A percentile compares a stretch with the other conserved stretches of the same genome.
These are phyloP conservation scores for Berberis thunbergii DNA, from an alignment of 164 flowering plant species.

Conservation along the genomic window DNA sequence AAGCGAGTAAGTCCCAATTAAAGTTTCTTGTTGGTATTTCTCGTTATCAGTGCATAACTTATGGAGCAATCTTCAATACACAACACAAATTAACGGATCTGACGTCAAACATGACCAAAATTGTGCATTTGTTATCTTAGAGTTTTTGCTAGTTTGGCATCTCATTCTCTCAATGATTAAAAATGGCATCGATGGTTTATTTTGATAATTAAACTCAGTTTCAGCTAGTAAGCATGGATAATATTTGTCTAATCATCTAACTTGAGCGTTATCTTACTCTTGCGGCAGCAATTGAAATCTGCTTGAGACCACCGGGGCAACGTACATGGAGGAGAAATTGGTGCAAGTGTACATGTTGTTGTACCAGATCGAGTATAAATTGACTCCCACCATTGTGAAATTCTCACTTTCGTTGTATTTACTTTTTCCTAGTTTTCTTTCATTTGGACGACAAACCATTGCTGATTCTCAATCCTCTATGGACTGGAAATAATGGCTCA, in stretches of 20 bases:
- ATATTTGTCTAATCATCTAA: slow-evolving; percentile 1
- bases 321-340: slow-evolving; percentile 11
- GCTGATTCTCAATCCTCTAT: slow-evolving; percentile 23
- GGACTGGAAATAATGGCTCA: slow-evolving; percentile 18
- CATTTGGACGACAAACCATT: slow-evolving; percentile 15
- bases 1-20: slow-evolving; percentile 50
- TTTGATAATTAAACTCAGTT: no score
- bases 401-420: slow-evolving; percentile 4
- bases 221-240: background rate
- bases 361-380: slow-evolving; percentile 5
- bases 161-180: no score
- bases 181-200: no score
- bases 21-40: background rate
- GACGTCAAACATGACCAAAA: no score
- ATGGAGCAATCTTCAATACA: no score
- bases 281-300: slow-evolving; percentile 51
- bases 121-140: no score
- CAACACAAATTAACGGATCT: no score
- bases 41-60: no score
- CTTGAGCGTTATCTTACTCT: background rate
- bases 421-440: slow-evolving; percentile 11
- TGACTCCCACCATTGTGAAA: slow-evolving; percentile 7
- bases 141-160: no score
- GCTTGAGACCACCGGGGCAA: slow-evolving; percentile 29
- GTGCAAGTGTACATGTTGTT: slow-evolving; percentile 11